A percentile compares a stretch with the other conserved stretches of the same genome.
These are phyloP conservation scores for Colletotrichum euphorbiae DNA, from an alignment of 2,329 filamentous ascomycete genomes.

Conservation along the genomic window DNA sequence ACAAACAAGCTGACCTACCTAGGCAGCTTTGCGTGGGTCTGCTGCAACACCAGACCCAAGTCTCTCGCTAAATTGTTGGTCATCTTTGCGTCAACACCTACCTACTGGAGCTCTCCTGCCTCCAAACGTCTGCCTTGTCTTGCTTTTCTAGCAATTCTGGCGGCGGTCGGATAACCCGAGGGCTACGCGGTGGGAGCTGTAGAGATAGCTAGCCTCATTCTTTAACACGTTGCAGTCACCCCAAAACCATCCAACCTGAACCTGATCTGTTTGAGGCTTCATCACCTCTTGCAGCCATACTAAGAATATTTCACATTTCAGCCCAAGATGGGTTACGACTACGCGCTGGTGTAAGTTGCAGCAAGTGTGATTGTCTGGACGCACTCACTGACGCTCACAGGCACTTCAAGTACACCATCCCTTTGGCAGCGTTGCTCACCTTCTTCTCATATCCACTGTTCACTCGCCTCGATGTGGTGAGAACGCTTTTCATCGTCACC, in stretches of 20 bases:
- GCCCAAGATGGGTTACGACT: slow-evolving; percentile 67
- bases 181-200: neutral
- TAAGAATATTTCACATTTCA: neutral
- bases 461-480: slow-evolving; percentile 71
- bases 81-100: slow-evolving; percentile 27
- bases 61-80: slow-evolving; percentile 3
- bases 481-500: slow-evolving; percentile 68
- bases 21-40: slow-evolving; percentile 10
- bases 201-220: neutral
- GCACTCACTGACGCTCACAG: slow-evolving; percentile 50
- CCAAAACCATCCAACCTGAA: neutral
- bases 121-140: neutral
- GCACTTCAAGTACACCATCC: slow-evolving; percentile 75
- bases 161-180: neutral
- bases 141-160: slow-evolving; percentile 9
- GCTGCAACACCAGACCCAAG: neutral
- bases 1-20: neutral
- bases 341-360: slow-evolving; percentile 69
- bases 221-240: neutral
- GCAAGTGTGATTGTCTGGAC: neutral
- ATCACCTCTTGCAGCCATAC: neutral
- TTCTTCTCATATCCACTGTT: slow-evolving; percentile 70
- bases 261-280: neutral
- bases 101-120: neutral
- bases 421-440: slow-evolving; percentile 69